A percentile compares a stretch with the other conserved stretches of the same genome.
These are phyloP conservation scores for Scheffersomyces titani DNA, from an alignment of 1,139 yeast species.

Conservation along the genomic window DNA sequence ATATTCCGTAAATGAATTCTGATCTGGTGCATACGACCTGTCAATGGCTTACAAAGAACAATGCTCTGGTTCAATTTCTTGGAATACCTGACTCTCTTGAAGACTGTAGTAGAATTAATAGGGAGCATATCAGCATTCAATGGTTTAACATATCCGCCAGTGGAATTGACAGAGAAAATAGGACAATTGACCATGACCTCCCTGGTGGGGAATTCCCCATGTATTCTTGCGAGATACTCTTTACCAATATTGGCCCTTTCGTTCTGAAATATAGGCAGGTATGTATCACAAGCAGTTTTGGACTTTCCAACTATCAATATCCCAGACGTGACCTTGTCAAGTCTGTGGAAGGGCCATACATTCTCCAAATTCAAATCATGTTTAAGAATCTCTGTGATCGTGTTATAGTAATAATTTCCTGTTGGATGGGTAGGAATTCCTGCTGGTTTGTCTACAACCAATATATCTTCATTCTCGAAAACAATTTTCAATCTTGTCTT, in stretches of 20 bases:
- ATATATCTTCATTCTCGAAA: constrained; percentile 44
- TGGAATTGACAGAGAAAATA: constrained; percentile 34
- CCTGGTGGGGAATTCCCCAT: constrained; percentile 51
- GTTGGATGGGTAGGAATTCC: constrained; percentile 85
- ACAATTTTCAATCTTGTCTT: constrained; percentile 38
- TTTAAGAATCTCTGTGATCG: constrained; percentile 60
- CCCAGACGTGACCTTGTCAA: constrained; percentile 79
- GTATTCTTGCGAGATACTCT: constrained; percentile 63
- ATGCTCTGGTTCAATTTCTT: constrained; percentile 46
- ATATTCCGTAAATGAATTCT: constrained; percentile 68
- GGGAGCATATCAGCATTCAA: constrained; percentile 27
- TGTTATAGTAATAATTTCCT: constrained; percentile 61
- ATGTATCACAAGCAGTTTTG: constrained; percentile 39
- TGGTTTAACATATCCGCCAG: constrained; percentile 39
- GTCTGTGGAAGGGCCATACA: constrained; percentile 64
- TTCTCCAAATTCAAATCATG: constrained; percentile 31
- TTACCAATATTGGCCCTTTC: constrained; percentile 40
- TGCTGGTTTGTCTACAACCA: constrained; percentile 72
- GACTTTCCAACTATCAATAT: constrained; percentile 60
- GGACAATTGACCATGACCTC: constrained; percentile 31
- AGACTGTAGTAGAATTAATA: constrained; percentile 34
- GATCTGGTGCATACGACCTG: constrained; percentile 81
- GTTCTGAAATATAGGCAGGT: constrained; percentile 43
- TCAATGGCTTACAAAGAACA: constrained; percentile 64
- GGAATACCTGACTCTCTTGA: constrained; percentile 27